Base-by-base conservation (phyloP, 2,329 filamentous ascomycete genomes). In the Epichloe coenophiala region DNA sequence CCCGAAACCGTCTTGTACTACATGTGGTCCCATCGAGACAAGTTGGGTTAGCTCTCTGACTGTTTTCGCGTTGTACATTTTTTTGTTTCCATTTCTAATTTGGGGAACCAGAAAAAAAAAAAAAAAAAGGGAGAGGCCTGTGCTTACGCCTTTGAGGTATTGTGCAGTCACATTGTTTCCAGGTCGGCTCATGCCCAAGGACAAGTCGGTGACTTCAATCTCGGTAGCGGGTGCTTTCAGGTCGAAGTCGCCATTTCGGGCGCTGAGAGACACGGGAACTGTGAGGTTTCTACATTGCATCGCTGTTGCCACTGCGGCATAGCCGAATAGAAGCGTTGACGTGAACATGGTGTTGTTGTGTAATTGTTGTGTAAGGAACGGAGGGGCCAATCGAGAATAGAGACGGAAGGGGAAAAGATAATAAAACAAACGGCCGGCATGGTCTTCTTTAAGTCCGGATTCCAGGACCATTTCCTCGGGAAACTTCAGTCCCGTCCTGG, bases 191-290 rank as follows among this genome's bases (percentile, higher is more conserved):
- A 74, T 52, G 50, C 72, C 68, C 49, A 81, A 64, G 33, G 75
- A 63, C 56, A 84, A 78, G 54, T 75, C 70, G 12, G 76, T 75
- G 1, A 75, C 75, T 2, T 83, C 78, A 36, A 80, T 69, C 56
- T 80, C 75, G n/a, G 62, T 70, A 45, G 64, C 60, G 6, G 76
- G 69, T 0, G 71, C 59, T n/a, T 69, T 56, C 12, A 77, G 51
- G 52, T 73, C 64, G 60, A 82, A 83, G 5, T 73, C 61, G 1
- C 65, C 74, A 51, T 81, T 80, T 23, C 74, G 67, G 0, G 78
- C 69, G 2, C 70, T 70, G 46, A 83, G 72, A 3, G 68, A 63
- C 13, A 84, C 68, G 2, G 78, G 74, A 5, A 85, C 70, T 1
- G 71, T 77, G 35, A 83, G 58, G 53, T 82, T 73, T 38, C 56